A percentile compares a stretch with the other conserved stretches of the same genome.
These are phyloP conservation scores for Rhynchosporium secalis DNA, from an alignment of 2,329 filamentous ascomycete genomes.

Conservation along the genomic window DNA sequence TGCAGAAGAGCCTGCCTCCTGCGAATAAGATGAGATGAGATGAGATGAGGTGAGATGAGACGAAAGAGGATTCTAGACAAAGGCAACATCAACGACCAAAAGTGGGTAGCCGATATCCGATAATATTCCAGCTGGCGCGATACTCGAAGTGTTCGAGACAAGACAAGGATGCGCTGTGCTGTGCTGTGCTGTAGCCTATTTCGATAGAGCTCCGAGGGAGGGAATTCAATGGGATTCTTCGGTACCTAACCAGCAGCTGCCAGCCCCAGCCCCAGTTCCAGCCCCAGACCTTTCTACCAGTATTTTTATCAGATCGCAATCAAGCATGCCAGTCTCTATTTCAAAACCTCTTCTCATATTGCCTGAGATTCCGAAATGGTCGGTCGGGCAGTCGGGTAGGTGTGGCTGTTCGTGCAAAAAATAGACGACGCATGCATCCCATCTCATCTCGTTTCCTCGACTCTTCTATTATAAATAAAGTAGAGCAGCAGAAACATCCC, in stretches of 20 bases:
- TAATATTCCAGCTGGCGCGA: background rate
- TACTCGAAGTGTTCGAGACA: background rate
- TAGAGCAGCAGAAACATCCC: background rate
- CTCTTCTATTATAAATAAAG: no score
- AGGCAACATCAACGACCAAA: background rate
- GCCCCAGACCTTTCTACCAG: background rate
- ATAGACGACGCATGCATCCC: background rate
- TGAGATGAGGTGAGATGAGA: background rate
- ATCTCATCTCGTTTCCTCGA: background rate
- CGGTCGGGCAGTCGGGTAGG: background rate
- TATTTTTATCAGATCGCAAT: background rate
- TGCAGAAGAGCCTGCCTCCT: no score
- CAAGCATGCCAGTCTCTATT: constrained; percentile 7
- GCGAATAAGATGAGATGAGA: constrained; percentile 2
- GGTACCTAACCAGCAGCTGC: background rate
- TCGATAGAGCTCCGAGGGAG: background rate
- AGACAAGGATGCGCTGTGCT: background rate
- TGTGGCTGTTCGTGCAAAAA: constrained; percentile 3
- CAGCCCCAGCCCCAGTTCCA: background rate
- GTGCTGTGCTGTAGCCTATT: background rate
- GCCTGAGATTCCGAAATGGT: background rate
- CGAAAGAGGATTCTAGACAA: background rate
- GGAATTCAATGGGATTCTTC: background rate
- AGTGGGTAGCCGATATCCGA: background rate
- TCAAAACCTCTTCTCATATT: background rate